Percentiles rank a stretch among this genome's conserved stretches.
Evolutionary conservation across 1,284 basidiomycete genomes (phyloP).

Genomic region (Vanrija sp.): DNA sequence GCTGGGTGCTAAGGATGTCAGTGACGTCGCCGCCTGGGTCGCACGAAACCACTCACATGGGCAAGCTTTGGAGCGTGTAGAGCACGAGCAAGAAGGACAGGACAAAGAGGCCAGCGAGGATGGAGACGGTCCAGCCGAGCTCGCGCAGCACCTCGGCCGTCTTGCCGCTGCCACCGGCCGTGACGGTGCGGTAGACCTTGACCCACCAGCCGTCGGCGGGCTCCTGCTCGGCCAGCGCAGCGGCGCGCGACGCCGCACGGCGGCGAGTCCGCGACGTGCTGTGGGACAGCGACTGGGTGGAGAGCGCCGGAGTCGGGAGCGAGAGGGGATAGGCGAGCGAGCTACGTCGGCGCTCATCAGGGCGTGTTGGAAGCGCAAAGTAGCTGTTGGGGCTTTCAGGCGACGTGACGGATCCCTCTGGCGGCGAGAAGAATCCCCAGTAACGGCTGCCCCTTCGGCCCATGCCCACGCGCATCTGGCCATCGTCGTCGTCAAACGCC

Average conservation of each 20-base stretch:
- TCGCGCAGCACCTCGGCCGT: conserved; percentile 41
- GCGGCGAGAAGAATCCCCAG: conserved; percentile 33
- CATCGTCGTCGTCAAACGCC: conserved; percentile 17
- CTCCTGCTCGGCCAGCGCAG: conserved; percentile 5
- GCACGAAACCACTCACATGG: conserved; percentile 40
- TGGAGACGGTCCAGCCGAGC: conserved; percentile 46
- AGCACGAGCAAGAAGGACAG: conserved; percentile 40
- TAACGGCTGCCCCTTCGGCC: conserved; percentile 17
- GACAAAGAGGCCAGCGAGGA: conserved; percentile 40
- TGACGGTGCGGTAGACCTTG: conserved; percentile 16
- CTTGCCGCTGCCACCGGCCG: conserved; percentile 31
- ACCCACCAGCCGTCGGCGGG: conserved; percentile 19
- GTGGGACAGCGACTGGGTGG: conserved; percentile 35
- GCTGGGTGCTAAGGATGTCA: conserved; percentile 29
- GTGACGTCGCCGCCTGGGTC: background rate
- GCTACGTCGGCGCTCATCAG: conserved; percentile 16
- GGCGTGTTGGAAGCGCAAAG: conserved; percentile 36
- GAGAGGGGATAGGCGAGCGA: conserved; percentile 15
- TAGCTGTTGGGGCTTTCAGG: conserved; percentile 20
- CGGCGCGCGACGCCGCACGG: conserved; percentile 10
- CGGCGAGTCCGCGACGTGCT: conserved; percentile 7
- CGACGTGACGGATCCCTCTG: conserved; percentile 11
- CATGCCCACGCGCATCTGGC: conserved; percentile 1
- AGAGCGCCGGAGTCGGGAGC: conserved; percentile 47
- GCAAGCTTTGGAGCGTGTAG: conserved; percentile 41